Percentiles rank a stretch among this genome's conserved stretches.
Evolutionary conservation across 2,329 filamentous ascomycete species (phyloP).

Genomic region (Trichoderma harzianum): DNA sequence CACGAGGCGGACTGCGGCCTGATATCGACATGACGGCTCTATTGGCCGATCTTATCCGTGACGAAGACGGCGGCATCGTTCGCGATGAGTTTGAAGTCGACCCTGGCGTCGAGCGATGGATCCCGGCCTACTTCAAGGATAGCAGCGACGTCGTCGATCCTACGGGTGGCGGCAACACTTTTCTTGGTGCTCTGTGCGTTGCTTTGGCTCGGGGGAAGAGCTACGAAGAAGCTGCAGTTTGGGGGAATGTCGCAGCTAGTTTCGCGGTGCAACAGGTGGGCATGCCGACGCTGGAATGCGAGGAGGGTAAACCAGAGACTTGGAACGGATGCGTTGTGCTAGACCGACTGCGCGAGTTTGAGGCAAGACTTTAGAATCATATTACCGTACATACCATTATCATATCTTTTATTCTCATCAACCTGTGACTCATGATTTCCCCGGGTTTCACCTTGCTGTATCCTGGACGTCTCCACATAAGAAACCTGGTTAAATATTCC

Average conservation of each 20-base stretch:
- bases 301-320: conserved; percentile 47
- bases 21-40: conserved; percentile 63
- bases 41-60: conserved; percentile 56
- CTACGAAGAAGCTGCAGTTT: conserved; percentile 69
- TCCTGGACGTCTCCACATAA: not conserved
- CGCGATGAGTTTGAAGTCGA: conserved; percentile 60
- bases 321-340: conserved; percentile 60
- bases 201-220: conserved; percentile 57
- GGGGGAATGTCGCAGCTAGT: conserved; percentile 79
- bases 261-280: conserved; percentile 95
- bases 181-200: conserved; percentile 62
- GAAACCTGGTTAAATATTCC: not conserved
- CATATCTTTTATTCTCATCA: not conserved
- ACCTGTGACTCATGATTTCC: not conserved
- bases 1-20: conserved; percentile 51
- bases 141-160: conserved; percentile 71
- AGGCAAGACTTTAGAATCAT: conserved; percentile 35
- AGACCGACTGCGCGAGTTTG: conserved; percentile 51
- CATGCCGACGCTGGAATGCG: conserved; percentile 58
- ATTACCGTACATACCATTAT: conserved; percentile 8
- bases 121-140: conserved; percentile 69
- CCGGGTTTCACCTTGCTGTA: not conserved
- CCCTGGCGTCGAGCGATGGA: conserved; percentile 66
- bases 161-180: conserved; percentile 90
- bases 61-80: conserved; percentile 50